Evolutionary conservation across 2,329 filamentous ascomycete species (phyloP), one percentile per base, ranked within the genome.

Genomic region (Colletotrichum sp.): DNA sequence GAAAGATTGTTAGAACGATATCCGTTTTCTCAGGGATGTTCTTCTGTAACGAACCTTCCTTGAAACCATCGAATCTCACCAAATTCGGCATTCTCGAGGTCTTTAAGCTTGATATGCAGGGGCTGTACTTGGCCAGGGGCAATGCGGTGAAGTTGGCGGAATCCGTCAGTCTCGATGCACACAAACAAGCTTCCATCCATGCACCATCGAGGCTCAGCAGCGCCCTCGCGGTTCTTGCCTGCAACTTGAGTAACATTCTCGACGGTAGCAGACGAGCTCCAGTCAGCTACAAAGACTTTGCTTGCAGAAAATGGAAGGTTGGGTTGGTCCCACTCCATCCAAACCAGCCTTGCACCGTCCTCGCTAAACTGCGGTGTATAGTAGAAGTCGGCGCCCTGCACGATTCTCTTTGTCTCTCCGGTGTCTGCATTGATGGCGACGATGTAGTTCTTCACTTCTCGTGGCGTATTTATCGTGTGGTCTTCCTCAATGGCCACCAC

Each of bases 301-400:
- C 85, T 86, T 1, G 86, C 85, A 2, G 86, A 86, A 83, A 89
- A 91, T 0, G 88, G 88, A 82, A 91, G 86, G 65, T 88, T 84
- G 0, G 89, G 90, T 77, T 90, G 88, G 22, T 88, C 82, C 90
- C 90, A 91, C 74, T 91, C 86, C 15, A 89, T 82, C 89, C 90
- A 91, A n/a, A 82, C 84, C 30, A 90, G 77, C 66, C 84, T 85
- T 8, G 80, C 83, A 2, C 88, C 88, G 75, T 89, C 85, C 1
- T 81, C 84, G 74, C 85, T 89, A 77, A 88, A 91, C 19, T 85
- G 85, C 0, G 90, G 89, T 27, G 86, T 84, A 27, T 85, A 86
- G 79, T 90, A 91, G 68, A 91, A 91, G 78, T 91, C 90, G 4
- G 88, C 86, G 0, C 86, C 88, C 7, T 82, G 75, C 0, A 84